phyloP scores from a whole-genome alignment of 2,329 filamentous ascomycete species.

The Ophiostoma sp. region DNA sequence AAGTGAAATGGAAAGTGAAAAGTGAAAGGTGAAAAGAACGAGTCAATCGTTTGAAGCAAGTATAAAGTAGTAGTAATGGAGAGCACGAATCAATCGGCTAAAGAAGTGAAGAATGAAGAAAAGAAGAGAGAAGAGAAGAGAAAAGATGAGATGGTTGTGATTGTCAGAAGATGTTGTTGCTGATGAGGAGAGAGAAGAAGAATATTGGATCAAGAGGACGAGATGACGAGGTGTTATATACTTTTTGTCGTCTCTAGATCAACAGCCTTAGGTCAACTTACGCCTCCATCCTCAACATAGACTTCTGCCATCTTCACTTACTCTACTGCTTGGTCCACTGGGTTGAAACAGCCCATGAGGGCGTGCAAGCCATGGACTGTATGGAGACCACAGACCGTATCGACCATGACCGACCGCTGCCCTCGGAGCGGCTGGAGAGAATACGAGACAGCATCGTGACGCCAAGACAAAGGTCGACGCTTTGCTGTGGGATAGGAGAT shows the following conservation, averaged over 20 bases:
- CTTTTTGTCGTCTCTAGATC: not conserved
- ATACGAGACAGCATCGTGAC: slow-evolving; percentile 11
- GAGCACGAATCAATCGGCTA: slow-evolving; percentile 27
- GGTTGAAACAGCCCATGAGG: not conserved
- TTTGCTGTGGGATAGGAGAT: not conserved
- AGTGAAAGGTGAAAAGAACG: not conserved
- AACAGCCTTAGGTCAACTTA: too few species aligned
- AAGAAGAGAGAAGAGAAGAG: slow-evolving; percentile 3
- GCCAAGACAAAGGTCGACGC: not conserved
- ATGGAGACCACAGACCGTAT: not conserved
- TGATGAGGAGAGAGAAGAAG: not conserved
- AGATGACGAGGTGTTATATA: not conserved
- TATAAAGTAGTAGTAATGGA: not conserved
- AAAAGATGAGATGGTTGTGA: slow-evolving; percentile 1
- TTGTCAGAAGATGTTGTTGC: slow-evolving; percentile 17
- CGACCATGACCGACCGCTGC: too few species aligned
- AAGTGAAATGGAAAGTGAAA: not conserved
- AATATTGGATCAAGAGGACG: not conserved
- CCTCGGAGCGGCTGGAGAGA: not conserved
- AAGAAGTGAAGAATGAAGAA: slow-evolving; percentile 2
- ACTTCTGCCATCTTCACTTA: not conserved
- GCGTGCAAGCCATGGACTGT: not conserved
- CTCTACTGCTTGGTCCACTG: not conserved
- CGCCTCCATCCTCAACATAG: too few species aligned
- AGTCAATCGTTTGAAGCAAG: slow-evolving; percentile 25